Base-by-base conservation (phyloP, 768 basidiomycete genomes). In the Pleurotus citrinopileatus region DNA sequence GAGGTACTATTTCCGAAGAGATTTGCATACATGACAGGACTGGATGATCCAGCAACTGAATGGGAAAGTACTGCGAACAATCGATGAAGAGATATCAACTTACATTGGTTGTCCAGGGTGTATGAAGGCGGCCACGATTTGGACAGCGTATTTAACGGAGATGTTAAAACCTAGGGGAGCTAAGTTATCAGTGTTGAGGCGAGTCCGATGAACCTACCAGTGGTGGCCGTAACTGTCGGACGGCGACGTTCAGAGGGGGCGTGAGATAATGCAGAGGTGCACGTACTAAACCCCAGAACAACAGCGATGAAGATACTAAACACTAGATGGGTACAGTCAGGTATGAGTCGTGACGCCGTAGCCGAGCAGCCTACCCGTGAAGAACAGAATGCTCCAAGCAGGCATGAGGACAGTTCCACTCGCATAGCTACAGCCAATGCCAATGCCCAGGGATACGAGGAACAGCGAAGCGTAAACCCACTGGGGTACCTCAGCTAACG, bases 1-100 rank as follows among this genome's bases (percentile, higher is more conserved):
- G 74, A 72, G 0, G 76, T 77, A 60, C 73, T 75, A 63, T 80
- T 76, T 37, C 80, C 80, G 64, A 78, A 81, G 40, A 80, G 58
- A 58, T 79, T 79, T 4, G 79, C 80, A 54, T 82, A 81, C 79
- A 82, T 80, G 50, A 76, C 75, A 12, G 78, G 70, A 32, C 77
- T 78, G 37, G 15, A 26, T 8, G 48, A 37, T 38, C 4, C 48
- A 44, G 34, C n/a, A 8, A 29, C n/a, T 34, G 10, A 34, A 10
- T 34, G 43, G 25, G 15, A 12, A 9, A 19, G 3, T 10, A 15
- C n/a, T n/a, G 20, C 32, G 38, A 34, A 48, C 32, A n/a, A 2
- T n/a, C n/a, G n/a, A 34, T 9, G 32, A n/a, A 38, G 29, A 22
- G 25, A 27, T 3, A 32, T 9, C 9, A n/a, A 60, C 68, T 54